Base-by-base conservation (phyloP, 441 rosid genomes). In the Adansonia gregorii region DNA sequence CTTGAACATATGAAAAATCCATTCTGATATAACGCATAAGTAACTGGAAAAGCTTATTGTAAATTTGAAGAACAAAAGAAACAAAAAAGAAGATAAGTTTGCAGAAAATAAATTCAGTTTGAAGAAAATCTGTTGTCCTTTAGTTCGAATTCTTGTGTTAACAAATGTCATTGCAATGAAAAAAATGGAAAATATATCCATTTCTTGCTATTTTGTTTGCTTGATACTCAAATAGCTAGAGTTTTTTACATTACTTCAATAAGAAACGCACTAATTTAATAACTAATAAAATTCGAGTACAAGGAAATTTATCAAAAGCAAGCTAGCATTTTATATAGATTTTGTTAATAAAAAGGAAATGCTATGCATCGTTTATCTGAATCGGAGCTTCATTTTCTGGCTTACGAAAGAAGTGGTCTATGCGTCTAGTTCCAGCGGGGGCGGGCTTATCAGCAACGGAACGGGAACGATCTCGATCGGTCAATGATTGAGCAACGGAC, bases 341-440 rank as follows among this genome's bases (percentile, higher is more conserved):
- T 8, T 4, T 48, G 43, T 9, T 78, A 78, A 39, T 9, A 56
- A 45, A 35, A 10, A 22, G 75, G 45, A 22, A 79, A 45, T 78
- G 22, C 76, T 83, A 85, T 65, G 81, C 67, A 39, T 83, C 85
- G 51, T 78, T 84, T 58, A 81, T 70, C 85, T 71, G 75, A 79
- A 81, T 65, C 35, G 97, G 81, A 52, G 51, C 87, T 71, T 85
- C 81, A 75, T 78, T 81, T 27, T 43, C 83, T 14, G 90, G 78
- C 78, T 54, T 76, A 4, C 78, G 65, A 5, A 52, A 76, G 14
- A 76, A 76, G 15, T 54, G 66, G 48, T 76, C 78, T 51, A 76
- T 67, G 64, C 73, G 66, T 63, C 73, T 73, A 24, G 78, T 67
- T 76, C 78, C 78, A 20, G 73, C 39, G 11, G 73, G 56, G 24